Base-by-base conservation (phyloP, 2,329 filamentous ascomycete species). In the Orbilia brochopaga region DNA sequence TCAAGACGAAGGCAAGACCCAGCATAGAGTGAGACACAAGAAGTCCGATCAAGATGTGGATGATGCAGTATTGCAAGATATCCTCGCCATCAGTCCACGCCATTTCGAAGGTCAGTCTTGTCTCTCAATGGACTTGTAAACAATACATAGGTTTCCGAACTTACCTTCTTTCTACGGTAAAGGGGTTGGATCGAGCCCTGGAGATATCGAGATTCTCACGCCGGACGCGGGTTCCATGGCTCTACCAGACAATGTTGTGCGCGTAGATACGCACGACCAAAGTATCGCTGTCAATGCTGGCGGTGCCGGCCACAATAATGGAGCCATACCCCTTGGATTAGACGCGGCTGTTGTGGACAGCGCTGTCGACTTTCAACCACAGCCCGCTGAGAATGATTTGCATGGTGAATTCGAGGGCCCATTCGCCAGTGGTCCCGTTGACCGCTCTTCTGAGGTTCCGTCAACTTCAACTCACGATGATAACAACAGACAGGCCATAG, bases 131-230 rank as follows among this genome's bases (percentile, higher is more conserved):
- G 6, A 42, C 11, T 15, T 15, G n/a, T n/a, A 42, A 15, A 42
- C n/a, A 42, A 15, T 17, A 5, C 2, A 3, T 15, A 2, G 35
- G 35, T 44, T n/a, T 21, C n/a, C 7, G n/a, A 15, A 6, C 11
- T 35, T 21, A 19, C 17, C 4, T 55, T 35, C n/a, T 27, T 55
- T 55, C 19, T 17, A 10, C 2, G 15, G 5, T 27, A 7, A 24
- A 65, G 61, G 24, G 19, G 15, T 52, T 17, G 35, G 42, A 50
- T 21, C 54, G 4, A 57, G 54, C 17, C 53, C 61, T 32, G 46
- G 19, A 5, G 61, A 46, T 30, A 58, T 57, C 13, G 21, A 19
- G 15, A 6, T 65, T 6, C 44, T 21, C 21, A 58, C 46, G n/a
- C 53, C 61, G 1, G 2, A 10, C 21, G 11, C 15, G 15, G 2